Percentiles rank a stretch among this genome's conserved stretches.
These are phyloP conservation scores for Trichophyton mentagrophytes DNA, from an alignment of 2,329 filamentous ascomycete species.

Conservation along the genomic window DNA sequence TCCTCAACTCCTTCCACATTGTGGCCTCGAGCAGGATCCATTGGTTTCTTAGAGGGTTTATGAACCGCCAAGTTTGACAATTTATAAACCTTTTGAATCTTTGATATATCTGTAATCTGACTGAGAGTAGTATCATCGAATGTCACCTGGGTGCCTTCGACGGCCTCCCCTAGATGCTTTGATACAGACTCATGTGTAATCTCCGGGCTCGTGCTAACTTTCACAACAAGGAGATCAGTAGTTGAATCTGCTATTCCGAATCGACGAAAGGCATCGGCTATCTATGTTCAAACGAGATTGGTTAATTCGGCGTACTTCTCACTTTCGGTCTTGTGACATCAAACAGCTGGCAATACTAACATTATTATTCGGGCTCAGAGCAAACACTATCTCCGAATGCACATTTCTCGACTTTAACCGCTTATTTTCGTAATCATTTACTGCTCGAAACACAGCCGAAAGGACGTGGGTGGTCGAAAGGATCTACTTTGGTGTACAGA, in stretches of 20 bases:
- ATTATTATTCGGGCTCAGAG: constrained; percentile 70
- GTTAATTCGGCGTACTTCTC: not conserved
- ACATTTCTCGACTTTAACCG: constrained; percentile 68
- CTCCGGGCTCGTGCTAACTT: constrained; percentile 49
- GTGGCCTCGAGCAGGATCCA: not conserved
- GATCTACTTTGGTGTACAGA: constrained; percentile 38
- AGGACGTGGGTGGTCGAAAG: constrained; percentile 61
- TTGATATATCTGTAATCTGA: constrained; percentile 49
- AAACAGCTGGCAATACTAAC: constrained; percentile 33
- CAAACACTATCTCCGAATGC: constrained; percentile 77
- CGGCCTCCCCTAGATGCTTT: constrained; percentile 47
- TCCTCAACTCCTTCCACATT: constrained; percentile 13
- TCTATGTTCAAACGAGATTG: constrained; percentile 41
- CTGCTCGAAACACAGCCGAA: constrained; percentile 63
- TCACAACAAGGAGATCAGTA: constrained; percentile 63
- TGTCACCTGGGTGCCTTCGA: constrained; percentile 48
- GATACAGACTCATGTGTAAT: constrained; percentile 38
- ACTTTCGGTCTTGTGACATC: not conserved
- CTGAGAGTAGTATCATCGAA: constrained; percentile 54
- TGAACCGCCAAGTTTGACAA: constrained; percentile 28
- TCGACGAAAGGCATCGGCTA: constrained; percentile 77
- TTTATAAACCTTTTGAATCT: constrained; percentile 78
- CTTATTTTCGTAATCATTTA: constrained; percentile 49
- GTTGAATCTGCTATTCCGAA: constrained; percentile 68
- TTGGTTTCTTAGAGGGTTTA: not conserved